phyloP scores from a whole-genome alignment of 192 early-diverging fungal species.

The Geranomyces variabilis region DNA sequence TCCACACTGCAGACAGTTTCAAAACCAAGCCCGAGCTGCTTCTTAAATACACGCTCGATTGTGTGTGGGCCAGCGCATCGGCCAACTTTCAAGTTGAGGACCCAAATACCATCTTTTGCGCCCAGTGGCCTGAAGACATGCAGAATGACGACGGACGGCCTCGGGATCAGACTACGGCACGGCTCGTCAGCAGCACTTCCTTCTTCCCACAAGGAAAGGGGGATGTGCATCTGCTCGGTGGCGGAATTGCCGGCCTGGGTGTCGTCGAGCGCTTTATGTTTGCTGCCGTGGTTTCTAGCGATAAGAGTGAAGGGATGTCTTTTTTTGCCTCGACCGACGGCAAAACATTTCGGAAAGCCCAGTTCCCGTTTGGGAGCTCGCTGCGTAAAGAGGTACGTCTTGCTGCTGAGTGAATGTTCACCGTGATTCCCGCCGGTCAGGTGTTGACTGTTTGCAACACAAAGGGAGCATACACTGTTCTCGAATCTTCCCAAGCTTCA shows the following conservation, averaged over 20 bases:
- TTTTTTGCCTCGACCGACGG: constrained; percentile 71
- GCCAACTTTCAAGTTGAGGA: not conserved
- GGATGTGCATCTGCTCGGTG: constrained; percentile 56
- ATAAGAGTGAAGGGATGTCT: constrained; percentile 53
- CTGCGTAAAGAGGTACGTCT: constrained; percentile 25
- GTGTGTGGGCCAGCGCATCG: constrained; percentile 23
- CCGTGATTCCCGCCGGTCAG: not conserved
- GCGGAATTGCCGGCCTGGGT: constrained; percentile 75
- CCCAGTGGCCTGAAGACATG: constrained; percentile 43
- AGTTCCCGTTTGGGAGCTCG: constrained; percentile 44
- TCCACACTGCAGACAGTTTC: constrained; percentile 1
- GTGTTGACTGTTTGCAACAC: constrained; percentile 7
- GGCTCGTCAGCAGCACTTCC: constrained; percentile 74
- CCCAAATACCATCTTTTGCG: constrained; percentile 71
- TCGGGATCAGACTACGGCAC: constrained; percentile 32
- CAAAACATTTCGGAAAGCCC: constrained; percentile 64
- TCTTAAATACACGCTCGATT: constrained; percentile 13
- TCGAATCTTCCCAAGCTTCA: constrained; percentile 77
- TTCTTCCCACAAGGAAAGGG: constrained; percentile 63
- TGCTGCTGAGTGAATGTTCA: not conserved
- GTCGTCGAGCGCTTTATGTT: constrained; percentile 72
- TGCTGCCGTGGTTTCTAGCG: constrained; percentile 54
- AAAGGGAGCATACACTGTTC: constrained; percentile 73
- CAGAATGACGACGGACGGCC: constrained; percentile 29
- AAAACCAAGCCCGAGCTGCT: not conserved